Conservation (phyloP, 768 basidiomycete genomes). For the Dioszegia aurantiaca region DNA sequence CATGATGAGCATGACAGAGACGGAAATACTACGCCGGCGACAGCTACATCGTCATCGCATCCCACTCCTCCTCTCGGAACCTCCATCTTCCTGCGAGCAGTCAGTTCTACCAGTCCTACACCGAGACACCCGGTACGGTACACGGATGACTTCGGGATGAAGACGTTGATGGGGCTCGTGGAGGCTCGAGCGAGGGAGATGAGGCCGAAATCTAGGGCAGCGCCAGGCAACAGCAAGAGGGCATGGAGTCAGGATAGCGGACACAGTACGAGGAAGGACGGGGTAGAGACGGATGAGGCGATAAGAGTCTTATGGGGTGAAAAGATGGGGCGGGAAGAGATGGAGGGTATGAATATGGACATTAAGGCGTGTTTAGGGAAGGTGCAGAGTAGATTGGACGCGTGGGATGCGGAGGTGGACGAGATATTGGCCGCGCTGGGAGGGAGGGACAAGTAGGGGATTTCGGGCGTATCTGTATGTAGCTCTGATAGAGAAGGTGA, state of each 20-base stretch:
- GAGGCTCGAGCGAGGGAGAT: constrained; percentile 55
- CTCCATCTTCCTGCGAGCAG: constrained; percentile 48
- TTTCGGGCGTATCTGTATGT: constrained; percentile 2
- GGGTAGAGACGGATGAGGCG: constrained; percentile 32
- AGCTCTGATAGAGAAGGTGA: not conserved
- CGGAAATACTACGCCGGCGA: constrained; percentile 41
- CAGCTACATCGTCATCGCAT: constrained; percentile 53
- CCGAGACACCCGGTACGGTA: constrained; percentile 41
- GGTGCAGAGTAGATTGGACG: constrained; percentile 35
- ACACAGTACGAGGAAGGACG: not conserved
- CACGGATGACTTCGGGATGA: constrained; percentile 76
- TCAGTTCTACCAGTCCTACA: constrained; percentile 58
- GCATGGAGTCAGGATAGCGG: not conserved
- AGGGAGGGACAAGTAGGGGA: constrained; percentile 2
- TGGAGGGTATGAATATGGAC: constrained; percentile 31
- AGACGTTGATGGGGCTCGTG: constrained; percentile 83
- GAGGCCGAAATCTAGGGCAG: constrained; percentile 5
- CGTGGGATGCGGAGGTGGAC: constrained; percentile 48
- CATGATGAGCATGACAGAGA: constrained; percentile 12
- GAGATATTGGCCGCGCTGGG: constrained; percentile 31
- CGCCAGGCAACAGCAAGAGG: not conserved
- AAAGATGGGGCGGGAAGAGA: constrained; percentile 17
- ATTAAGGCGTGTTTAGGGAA: constrained; percentile 35
- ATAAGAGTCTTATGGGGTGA: constrained; percentile 35
- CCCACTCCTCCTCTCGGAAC: constrained; percentile 37